phyloP scores from a whole-genome alignment of 75 land plant genomes.

The Ceratopteris richardii region DNA sequence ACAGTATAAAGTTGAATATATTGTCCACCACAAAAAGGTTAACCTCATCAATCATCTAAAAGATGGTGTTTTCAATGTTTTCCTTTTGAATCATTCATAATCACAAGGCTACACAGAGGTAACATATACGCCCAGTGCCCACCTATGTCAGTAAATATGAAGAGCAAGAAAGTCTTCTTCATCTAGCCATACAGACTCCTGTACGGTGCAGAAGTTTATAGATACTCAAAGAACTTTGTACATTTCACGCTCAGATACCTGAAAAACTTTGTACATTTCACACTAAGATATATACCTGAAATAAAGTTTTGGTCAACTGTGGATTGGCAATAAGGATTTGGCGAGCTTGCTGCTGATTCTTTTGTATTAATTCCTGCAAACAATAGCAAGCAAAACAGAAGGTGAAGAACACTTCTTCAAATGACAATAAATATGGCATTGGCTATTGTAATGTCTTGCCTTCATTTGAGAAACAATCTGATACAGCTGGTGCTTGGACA shows the following conservation, averaged over 20 bases:
- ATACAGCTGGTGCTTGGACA: slow-evolving; percentile 84
- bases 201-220: not conserved
- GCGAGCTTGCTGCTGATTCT: slow-evolving; percentile 86
- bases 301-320: slow-evolving; percentile 63
- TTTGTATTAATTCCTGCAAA: slow-evolving; percentile 67
- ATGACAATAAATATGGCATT: not conserved
- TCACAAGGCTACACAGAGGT: not conserved
- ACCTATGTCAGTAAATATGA: no score
- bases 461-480: slow-evolving; percentile 93
- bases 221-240: no score
- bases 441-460: slow-evolving; percentile 16
- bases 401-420: not conserved
- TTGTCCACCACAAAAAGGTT: not conserved
- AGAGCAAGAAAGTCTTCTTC: no score
- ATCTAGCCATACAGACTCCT: no score
- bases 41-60: not conserved
- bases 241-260: no score
- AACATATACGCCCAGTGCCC: no score
- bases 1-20: not conserved
- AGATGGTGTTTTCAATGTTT: not conserved
- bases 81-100: not conserved
- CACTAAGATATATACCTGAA: no score
- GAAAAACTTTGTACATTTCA: no score
- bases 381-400: not conserved
- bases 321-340: slow-evolving; percentile 84